A percentile compares a stretch with the other conserved stretches of the same genome.
Conservation (phyloP, 176 grass and related monocot genomes). For the Lolium multiflorum region DNA sequence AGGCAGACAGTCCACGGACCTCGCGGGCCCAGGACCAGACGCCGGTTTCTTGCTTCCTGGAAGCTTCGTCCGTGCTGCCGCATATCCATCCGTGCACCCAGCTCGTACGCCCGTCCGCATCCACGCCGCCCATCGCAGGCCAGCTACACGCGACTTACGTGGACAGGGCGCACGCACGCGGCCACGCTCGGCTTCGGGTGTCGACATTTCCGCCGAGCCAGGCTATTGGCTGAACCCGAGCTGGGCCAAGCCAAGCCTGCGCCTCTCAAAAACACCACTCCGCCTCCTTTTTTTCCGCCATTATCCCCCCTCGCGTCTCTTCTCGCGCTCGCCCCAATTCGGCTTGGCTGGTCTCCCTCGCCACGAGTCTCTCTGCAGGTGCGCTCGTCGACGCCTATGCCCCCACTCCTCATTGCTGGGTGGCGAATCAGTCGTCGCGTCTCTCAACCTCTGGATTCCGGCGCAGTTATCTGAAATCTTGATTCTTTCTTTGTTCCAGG, state of each 20-base stretch:
- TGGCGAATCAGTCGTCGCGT: background rate
- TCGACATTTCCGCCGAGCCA: constrained; percentile 39
- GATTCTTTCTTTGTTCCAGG: constrained; percentile 20
- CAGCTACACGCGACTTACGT: background rate
- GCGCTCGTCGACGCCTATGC: constrained; percentile 14
- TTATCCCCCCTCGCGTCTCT: constrained; percentile 16
- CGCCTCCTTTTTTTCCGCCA: constrained; percentile 11
- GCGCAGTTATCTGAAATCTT: background rate
- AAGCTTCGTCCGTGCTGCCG: background rate
- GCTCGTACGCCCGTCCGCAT: background rate
- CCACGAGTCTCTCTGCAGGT: constrained; percentile 33
- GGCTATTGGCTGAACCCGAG: background rate
- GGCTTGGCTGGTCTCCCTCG: background rate
- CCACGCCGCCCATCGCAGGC: background rate
- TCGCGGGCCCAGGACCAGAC: too few species aligned
- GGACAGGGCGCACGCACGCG: background rate
- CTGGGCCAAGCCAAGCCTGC: constrained; percentile 12
- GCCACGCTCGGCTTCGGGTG: background rate
- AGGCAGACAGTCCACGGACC: background rate
- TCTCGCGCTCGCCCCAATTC: background rate
- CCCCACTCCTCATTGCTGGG: too few species aligned
- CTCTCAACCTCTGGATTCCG: background rate
- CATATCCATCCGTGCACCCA: background rate
- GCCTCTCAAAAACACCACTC: constrained; percentile 41
- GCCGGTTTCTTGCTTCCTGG: background rate